These are phyloP conservation scores for Cladochytrium tenue DNA, from an alignment of 371 early-diverging fungal genomes.

Conservation along the genomic window DNA sequence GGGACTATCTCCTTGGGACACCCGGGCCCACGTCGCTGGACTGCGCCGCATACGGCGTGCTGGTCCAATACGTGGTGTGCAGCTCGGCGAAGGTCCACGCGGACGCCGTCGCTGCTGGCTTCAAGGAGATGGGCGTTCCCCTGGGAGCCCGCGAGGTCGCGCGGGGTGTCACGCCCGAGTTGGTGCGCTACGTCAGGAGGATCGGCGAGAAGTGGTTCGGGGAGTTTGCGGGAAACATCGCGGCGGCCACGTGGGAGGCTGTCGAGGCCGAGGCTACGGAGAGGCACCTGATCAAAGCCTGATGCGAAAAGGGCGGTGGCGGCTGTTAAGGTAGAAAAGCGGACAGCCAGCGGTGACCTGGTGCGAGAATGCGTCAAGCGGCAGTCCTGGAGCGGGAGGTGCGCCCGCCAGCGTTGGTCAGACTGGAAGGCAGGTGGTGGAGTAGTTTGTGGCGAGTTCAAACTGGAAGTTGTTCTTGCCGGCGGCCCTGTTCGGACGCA, in stretches of 20 bases:
- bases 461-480: no score
- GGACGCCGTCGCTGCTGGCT: not conserved
- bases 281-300: not conserved
- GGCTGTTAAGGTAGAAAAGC: no score
- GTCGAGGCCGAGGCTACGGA: not conserved
- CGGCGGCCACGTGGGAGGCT: not conserved
- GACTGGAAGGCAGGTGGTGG: no score
- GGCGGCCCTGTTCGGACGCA: no score
- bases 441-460: no score
- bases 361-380: no score
- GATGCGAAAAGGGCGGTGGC: no score
- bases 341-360: no score
- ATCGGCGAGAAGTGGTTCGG: not conserved
- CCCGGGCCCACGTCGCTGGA: conserved; percentile 6
- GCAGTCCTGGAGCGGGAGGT: no score
- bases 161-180: not conserved
- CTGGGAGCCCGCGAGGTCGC: not conserved
- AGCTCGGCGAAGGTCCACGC: not conserved
- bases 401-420: no score
- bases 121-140: not conserved
- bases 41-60: conserved; percentile 8
- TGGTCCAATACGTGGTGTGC: not conserved
- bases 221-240: not conserved
- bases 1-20: conserved; percentile 8
- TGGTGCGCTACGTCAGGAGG: not conserved